Percentiles rank a stretch among this genome's conserved stretches.
phyloP scores from a whole-genome alignment of 2,329 filamentous ascomycete species.

The Fusarium coicis region DNA sequence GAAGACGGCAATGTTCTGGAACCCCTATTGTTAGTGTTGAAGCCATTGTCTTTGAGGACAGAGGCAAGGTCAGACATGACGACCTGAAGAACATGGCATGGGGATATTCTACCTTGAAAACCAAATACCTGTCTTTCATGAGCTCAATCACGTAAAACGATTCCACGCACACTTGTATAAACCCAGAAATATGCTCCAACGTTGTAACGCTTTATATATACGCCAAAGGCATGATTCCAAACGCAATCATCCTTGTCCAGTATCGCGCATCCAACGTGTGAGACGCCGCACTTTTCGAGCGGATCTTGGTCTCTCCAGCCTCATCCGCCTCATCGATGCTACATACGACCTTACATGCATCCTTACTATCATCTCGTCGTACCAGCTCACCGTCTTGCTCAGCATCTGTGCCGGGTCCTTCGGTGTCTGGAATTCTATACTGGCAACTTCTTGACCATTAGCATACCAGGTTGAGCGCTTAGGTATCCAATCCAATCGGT shows the following conservation, averaged over 20 bases:
- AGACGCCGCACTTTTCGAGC: slow-evolving; percentile 42
- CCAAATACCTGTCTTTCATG: too few relatives aligned
- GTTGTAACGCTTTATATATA: background rate
- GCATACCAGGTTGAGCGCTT: slow-evolving; percentile 66
- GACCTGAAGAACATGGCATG: background rate
- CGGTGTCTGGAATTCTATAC: slow-evolving; percentile 66
- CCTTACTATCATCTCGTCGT: slow-evolving; percentile 42
- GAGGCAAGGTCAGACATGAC: background rate
- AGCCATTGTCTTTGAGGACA: background rate
- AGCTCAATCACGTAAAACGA: background rate
- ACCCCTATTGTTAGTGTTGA: background rate
- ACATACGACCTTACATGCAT: slow-evolving; percentile 45
- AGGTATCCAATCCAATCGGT: slow-evolving; percentile 70
- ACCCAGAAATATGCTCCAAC: background rate
- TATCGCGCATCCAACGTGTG: background rate
- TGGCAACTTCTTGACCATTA: slow-evolving; percentile 60
- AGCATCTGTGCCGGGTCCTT: slow-evolving; percentile 56
- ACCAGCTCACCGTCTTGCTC: slow-evolving; percentile 48
- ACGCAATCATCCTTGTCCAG: background rate
- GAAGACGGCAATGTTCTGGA: background rate
- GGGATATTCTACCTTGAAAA: background rate
- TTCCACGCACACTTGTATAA: background rate
- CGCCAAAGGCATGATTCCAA: background rate
- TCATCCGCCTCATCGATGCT: slow-evolving; percentile 50
- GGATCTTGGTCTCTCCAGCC: slow-evolving; percentile 35